These are phyloP conservation scores for Suhomyces kunorum DNA, from an alignment of 1,139 yeast species.

Conservation along the genomic window DNA sequence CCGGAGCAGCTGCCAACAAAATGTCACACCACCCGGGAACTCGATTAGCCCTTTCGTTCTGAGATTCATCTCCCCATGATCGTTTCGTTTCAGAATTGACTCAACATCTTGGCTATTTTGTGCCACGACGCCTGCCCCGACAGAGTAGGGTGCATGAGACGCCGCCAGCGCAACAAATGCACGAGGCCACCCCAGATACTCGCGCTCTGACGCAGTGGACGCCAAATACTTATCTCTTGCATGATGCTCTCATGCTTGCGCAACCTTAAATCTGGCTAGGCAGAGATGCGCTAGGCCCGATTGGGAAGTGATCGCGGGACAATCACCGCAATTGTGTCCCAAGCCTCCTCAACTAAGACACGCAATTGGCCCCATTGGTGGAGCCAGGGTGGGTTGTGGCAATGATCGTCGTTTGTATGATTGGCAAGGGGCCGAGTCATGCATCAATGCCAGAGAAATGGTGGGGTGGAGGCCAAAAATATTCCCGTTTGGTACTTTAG, in stretches of 20 bases:
- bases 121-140: not conserved
- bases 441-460: not conserved
- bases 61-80: slow-evolving; percentile 1
- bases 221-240: slow-evolving; percentile 1
- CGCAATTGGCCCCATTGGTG: not conserved
- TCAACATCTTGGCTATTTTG: not conserved
- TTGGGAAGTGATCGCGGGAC: slow-evolving; percentile 1
- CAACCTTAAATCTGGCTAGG: not conserved
- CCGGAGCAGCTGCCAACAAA: too few relatives aligned
- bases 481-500: not conserved
- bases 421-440: not conserved
- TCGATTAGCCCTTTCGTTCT: not conserved
- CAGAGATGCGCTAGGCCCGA: not conserved
- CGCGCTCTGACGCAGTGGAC: too few relatives aligned
- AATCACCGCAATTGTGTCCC: not conserved
- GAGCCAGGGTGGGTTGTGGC: too few relatives aligned
- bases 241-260: slow-evolving; percentile 1
- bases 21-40: too few relatives aligned
- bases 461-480: slow-evolving; percentile 1
- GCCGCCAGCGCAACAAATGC: too few relatives aligned
- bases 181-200: too few relatives aligned
- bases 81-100: not conserved
- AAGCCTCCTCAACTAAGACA: too few relatives aligned
- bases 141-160: too few relatives aligned
- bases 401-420: too few relatives aligned